These are phyloP conservation scores for Salix udensis DNA, from an alignment of 345 rosid species.

Conservation along the genomic window DNA sequence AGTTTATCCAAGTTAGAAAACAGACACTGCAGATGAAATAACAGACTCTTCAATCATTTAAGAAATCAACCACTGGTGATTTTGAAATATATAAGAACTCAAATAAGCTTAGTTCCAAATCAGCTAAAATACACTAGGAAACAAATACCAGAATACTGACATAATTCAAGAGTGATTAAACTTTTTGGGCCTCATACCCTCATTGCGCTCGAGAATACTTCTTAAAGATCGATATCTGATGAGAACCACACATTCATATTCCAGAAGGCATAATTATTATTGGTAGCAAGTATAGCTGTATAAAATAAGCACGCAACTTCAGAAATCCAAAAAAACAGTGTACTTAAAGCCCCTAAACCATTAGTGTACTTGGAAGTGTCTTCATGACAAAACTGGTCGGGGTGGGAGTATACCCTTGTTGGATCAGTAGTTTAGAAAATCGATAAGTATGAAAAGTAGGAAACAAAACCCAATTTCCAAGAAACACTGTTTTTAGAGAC, in stretches of 20 bases:
- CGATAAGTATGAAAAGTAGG: background rate
- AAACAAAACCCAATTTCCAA: background rate
- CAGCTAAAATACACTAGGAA: background rate
- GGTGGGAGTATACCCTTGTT: background rate
- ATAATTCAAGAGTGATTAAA: background rate
- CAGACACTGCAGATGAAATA: constrained; percentile 56
- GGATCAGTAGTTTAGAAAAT: background rate
- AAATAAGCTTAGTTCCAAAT: background rate
- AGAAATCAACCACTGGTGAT: background rate
- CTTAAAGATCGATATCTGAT: background rate
- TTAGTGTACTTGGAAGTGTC: background rate
- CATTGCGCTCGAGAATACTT: background rate
- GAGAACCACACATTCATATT: background rate
- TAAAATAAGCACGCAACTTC: background rate
- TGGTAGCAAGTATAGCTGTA: background rate
- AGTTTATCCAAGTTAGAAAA: constrained; percentile 74
- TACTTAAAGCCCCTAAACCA: background rate
- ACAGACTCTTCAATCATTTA: constrained; percentile 17
- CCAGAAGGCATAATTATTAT: background rate
- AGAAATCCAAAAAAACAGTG: background rate
- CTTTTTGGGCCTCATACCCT: background rate
- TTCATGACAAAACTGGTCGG: background rate
- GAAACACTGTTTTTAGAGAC: background rate
- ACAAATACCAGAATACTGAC: background rate
- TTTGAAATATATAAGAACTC: background rate